Conservation (phyloP, 225 moss, liverwort and hornwort genomes). For the Pleurozium schreberi region DNA sequence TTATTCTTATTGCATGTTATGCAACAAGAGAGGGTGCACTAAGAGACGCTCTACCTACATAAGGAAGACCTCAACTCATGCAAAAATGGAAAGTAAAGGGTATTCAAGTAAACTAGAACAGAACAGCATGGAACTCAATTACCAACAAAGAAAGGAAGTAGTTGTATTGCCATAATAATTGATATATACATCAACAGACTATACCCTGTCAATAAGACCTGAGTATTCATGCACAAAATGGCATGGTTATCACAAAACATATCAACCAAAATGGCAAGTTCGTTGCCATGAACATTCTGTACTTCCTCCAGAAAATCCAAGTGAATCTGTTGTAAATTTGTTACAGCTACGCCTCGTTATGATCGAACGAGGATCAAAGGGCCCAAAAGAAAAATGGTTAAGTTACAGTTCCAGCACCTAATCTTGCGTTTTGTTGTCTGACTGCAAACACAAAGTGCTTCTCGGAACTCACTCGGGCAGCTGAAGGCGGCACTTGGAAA, state of each 20-base stretch:
- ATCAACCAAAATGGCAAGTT: constrained; percentile 5
- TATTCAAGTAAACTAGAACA: neutral
- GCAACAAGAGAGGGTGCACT: too few species aligned
- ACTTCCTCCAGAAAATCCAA: constrained; percentile 5
- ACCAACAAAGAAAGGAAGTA: neutral
- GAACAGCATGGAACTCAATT: neutral
- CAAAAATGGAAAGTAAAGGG: neutral
- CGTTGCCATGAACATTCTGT: neutral
- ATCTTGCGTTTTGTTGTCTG: neutral
- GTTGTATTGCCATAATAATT: neutral
- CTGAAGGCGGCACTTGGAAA: neutral
- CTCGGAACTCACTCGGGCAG: constrained; percentile 6
- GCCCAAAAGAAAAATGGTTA: constrained; percentile 4
- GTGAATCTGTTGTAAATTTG: constrained; percentile 14
- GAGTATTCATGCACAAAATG: neutral
- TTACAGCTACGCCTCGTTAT: constrained; percentile 9
- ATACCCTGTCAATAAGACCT: neutral
- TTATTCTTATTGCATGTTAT: too few species aligned
- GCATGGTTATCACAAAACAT: neutral
- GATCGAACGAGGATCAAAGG: constrained; percentile 17
- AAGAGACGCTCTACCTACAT: too few species aligned
- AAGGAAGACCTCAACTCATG: neutral
- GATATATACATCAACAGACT: neutral
- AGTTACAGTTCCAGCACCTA: constrained; percentile 9
- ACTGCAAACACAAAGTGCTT: constrained; percentile 3